phyloP scores from a whole-genome alignment of 2,329 filamentous ascomycete species.

The Fusarium devonianum region DNA sequence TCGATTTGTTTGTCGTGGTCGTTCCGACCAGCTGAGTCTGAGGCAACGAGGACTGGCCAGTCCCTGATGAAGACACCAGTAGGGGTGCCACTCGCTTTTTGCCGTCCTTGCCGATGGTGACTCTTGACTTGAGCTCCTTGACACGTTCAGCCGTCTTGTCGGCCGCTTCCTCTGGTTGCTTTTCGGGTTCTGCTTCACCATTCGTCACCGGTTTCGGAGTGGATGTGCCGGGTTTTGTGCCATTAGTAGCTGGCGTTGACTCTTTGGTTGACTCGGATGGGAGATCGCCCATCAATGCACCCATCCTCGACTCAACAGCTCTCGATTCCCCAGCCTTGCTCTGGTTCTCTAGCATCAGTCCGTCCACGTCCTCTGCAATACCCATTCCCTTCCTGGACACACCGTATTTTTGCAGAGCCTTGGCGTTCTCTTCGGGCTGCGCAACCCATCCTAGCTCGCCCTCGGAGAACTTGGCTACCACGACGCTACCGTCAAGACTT shows the following conservation, averaged over 20 bases:
- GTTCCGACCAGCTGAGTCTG: conserved; percentile 87
- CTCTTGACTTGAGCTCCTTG: conserved; percentile 79
- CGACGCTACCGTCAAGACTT: conserved; percentile 87
- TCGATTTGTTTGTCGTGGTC: conserved; percentile 65
- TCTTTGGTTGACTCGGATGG: conserved; percentile 63
- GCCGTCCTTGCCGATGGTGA: conserved; percentile 94
- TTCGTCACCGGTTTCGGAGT: conserved; percentile 51
- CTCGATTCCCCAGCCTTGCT: conserved; percentile 91
- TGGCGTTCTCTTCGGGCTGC: conserved; percentile 86
- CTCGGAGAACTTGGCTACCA: conserved; percentile 80
- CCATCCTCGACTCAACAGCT: conserved; percentile 94
- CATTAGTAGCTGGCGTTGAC: conserved; percentile 56
- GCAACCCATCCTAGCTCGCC: conserved; percentile 92
- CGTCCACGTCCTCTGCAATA: conserved; percentile 91
- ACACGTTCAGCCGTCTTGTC: conserved; percentile 64
- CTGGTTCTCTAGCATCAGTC: conserved; percentile 84
- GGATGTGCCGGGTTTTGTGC: conserved; percentile 53
- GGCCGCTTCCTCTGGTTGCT: conserved; percentile 55
- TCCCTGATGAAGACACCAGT: conserved; percentile 87
- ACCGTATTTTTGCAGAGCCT: conserved; percentile 90
- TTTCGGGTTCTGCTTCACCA: conserved; percentile 47
- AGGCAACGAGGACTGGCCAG: conserved; percentile 85
- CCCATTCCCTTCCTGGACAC: conserved; percentile 87
- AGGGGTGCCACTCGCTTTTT: conserved; percentile 95
- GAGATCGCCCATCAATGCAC: conserved; percentile 93